A percentile compares a stretch with the other conserved stretches of the same genome.
Evolutionary conservation across 768 basidiomycete genomes (phyloP).

Genomic region (Agaricus bisporus): DNA sequence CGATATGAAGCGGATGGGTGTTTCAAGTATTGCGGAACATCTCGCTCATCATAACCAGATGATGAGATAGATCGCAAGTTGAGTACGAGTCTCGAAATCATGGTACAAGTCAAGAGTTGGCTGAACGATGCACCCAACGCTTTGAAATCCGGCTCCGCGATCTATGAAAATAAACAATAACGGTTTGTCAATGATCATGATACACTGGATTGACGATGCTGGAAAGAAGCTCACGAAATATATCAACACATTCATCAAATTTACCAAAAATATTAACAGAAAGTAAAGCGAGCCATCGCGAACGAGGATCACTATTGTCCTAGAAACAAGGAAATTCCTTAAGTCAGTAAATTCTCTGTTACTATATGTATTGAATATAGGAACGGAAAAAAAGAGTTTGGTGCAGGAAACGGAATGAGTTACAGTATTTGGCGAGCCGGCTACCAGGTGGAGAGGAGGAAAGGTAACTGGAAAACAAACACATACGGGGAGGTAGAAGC

Average conservation of each 20-base stretch:
- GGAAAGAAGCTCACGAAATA: conserved; percentile 17
- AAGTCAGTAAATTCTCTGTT: not conserved
- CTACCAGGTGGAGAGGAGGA: not conserved
- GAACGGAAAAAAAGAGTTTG: not conserved
- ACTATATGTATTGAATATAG: not conserved
- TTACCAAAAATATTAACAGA: conserved; percentile 20
- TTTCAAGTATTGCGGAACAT: not conserved
- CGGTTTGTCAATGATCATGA: not conserved
- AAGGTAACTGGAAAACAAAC: not conserved
- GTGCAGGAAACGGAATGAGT: not conserved
- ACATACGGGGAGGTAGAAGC: not conserved
- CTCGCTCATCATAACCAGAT: not conserved
- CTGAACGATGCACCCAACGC: conserved; percentile 25
- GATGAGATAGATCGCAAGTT: conserved; percentile 20
- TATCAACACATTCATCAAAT: conserved; percentile 21
- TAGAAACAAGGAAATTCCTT: conserved; percentile 7
- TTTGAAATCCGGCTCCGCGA: conserved; percentile 20
- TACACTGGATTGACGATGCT: no score
- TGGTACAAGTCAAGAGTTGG: conserved; percentile 21
- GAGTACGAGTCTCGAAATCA: conserved; percentile 25
- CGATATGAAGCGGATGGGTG: not conserved
- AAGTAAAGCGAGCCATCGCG: conserved; percentile 22
- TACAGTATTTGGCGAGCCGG: no score
- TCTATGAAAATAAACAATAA: conserved; percentile 5
- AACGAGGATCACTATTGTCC: conserved; percentile 19